A percentile compares a stretch with the other conserved stretches of the same genome.
Conservation (phyloP, 2,329 filamentous ascomycete genomes). For the Bipolaris victoriae region DNA sequence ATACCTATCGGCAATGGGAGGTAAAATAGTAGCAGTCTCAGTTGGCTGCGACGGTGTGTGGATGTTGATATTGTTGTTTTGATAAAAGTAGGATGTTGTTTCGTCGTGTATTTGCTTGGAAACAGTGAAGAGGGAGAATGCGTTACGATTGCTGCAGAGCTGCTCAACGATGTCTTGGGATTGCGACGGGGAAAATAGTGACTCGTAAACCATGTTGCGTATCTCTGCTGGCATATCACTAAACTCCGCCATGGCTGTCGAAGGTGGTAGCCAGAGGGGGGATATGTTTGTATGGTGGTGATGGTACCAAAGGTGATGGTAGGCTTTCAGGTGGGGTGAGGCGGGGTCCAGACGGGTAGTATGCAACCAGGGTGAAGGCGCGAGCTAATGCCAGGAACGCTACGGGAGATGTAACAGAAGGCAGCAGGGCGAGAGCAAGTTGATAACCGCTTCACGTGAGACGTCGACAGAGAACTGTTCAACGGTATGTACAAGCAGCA, state of each 20-base stretch:
- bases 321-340: conserved; percentile 1
- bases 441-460: background rate
- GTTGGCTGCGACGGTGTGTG: conserved; percentile 1
- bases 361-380: conserved; percentile 7
- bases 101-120: conserved; percentile 27
- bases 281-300: background rate
- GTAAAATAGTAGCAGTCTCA: conserved; percentile 18
- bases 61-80: conserved; percentile 19
- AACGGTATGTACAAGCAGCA: conserved; percentile 1
- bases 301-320: background rate
- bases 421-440: background rate
- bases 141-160: background rate
- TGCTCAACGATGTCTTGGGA: background rate
- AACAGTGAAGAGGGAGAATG: conserved; percentile 21
- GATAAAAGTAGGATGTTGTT: conserved; percentile 32
- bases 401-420: background rate
- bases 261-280: background rate
- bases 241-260: conserved; percentile 16
- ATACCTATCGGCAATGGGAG: conserved; percentile 27
- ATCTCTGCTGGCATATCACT: conserved; percentile 25
- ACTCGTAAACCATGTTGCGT: conserved; percentile 26
- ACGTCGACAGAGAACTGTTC: background rate
- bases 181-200: conserved; percentile 11
- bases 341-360: background rate
- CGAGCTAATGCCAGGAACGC: conserved; percentile 5